phyloP scores from a whole-genome alignment of 768 basidiomycete genomes.

The Russula ochroleuca region DNA sequence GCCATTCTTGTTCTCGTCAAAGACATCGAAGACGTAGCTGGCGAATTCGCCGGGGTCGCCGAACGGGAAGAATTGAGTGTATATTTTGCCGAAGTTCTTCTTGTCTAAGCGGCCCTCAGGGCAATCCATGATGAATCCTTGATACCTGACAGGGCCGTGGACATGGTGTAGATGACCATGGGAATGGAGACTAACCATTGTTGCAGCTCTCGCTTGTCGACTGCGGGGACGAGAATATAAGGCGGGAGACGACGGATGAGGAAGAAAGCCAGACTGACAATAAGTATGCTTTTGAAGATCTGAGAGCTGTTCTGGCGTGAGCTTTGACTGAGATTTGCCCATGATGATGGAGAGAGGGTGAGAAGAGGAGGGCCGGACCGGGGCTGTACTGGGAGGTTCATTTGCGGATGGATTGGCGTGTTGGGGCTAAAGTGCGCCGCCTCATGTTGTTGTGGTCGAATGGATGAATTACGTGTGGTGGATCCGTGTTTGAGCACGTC shows the following conservation, averaged over 20 bases:
- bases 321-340: conserved; percentile 97
- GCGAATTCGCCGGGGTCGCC: conserved; percentile 97
- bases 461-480: conserved; percentile 20
- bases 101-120: conserved; percentile 96
- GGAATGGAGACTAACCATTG: conserved; percentile 59
- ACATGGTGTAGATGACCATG: conserved; percentile 1
- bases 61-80: conserved; percentile 99
- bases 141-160: conserved; percentile 64
- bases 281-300: conserved; percentile 98
- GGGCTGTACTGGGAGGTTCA: background rate
- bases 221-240: conserved; percentile 40
- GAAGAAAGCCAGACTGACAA: conserved; percentile 50
- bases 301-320: conserved; percentile 87
- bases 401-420: background rate
- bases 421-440: background rate
- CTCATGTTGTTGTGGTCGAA: background rate
- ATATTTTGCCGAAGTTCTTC: conserved; percentile 92
- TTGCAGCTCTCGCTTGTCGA: conserved; percentile 95
- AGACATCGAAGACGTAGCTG: conserved; percentile 98
- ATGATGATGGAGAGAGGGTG: conserved; percentile 43
- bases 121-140: conserved; percentile 98
- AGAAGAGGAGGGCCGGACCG: background rate
- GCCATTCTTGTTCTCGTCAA: conserved; percentile 91
- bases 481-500: conserved; percentile 15
- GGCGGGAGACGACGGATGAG: background rate